Conservation (phyloP, 495 filamentous ascomycete genomes). For the Daldinia bambusicola region DNA sequence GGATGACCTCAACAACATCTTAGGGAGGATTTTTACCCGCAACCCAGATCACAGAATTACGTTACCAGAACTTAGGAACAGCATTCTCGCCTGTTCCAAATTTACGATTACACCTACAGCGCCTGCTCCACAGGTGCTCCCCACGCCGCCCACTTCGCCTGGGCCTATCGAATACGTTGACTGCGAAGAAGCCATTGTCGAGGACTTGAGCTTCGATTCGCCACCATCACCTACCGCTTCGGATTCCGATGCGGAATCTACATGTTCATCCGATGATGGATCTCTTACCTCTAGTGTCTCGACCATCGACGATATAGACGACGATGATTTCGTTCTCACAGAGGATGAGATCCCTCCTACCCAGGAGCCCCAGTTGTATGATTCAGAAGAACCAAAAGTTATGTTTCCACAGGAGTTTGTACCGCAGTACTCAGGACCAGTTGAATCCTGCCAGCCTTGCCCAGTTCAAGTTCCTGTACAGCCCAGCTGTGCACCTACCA, state of each 20-base stretch:
- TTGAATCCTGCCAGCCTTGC: conserved; percentile 44
- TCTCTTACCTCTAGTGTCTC: conserved; percentile 58
- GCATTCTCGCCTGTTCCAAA: conserved; percentile 78
- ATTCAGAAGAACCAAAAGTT: conserved; percentile 53
- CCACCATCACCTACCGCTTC: conserved; percentile 55
- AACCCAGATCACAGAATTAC: conserved; percentile 87
- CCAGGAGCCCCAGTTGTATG: conserved; percentile 56
- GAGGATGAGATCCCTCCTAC: conserved; percentile 55
- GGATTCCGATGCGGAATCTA: conserved; percentile 57
- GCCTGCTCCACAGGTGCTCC: conserved; percentile 39
- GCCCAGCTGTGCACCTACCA: conserved; percentile 49
- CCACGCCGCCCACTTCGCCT: conserved; percentile 53
- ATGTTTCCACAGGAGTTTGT: conserved; percentile 56
- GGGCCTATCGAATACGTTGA: conserved; percentile 57
- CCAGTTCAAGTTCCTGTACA: conserved; percentile 46
- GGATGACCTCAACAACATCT: conserved; percentile 85
- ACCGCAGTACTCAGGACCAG: conserved; percentile 48
- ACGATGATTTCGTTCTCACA: conserved; percentile 52
- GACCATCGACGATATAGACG: conserved; percentile 58
- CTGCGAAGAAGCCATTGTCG: conserved; percentile 54
- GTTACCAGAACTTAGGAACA: conserved; percentile 79
- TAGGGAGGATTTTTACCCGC: conserved; percentile 88
- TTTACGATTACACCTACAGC: conserved; percentile 68
- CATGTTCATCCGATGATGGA: conserved; percentile 60
- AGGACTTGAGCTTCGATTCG: conserved; percentile 50